These are phyloP conservation scores for Tranzscheliella williamsii DNA, from an alignment of 1,284 basidiomycete genomes.

Conservation along the genomic window DNA sequence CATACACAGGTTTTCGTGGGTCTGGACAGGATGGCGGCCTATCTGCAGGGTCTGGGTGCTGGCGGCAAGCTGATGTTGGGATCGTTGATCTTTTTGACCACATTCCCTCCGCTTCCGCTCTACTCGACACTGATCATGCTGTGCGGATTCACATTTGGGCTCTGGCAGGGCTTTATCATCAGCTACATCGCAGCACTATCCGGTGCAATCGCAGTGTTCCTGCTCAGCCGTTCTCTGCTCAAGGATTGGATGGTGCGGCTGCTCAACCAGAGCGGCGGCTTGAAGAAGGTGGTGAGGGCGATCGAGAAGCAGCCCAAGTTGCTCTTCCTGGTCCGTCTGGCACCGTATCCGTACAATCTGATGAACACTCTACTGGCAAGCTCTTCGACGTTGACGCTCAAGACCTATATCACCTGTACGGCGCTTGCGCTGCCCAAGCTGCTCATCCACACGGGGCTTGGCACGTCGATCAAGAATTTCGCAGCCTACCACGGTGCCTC, in stretches of 20 bases:
- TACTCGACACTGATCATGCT: constrained; percentile 85
- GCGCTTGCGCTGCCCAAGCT: constrained; percentile 81
- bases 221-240: constrained; percentile 73
- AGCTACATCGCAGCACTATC: constrained; percentile 81
- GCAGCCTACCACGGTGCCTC: constrained; percentile 67
- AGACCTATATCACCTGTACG: constrained; percentile 77
- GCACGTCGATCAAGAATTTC: constrained; percentile 80
- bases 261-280: constrained; percentile 66
- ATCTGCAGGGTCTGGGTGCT: constrained; percentile 47
- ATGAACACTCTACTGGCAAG: constrained; percentile 86
- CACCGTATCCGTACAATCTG: constrained; percentile 70
- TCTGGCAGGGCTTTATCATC: constrained; percentile 76
- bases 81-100: constrained; percentile 58
- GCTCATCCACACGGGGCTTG: constrained; percentile 80
- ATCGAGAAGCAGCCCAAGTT: constrained; percentile 81
- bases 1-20: constrained; percentile 57
- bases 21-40: constrained; percentile 47
- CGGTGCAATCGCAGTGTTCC: constrained; percentile 77
- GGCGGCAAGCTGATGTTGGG: constrained; percentile 49
- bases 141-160: constrained; percentile 82
- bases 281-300: constrained; percentile 70
- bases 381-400: constrained; percentile 77
- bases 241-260: constrained; percentile 72
- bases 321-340: constrained; percentile 81
- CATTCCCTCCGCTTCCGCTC: constrained; percentile 73